A percentile compares a stretch with the other conserved stretches of the same genome.
Conservation (phyloP, 106 monocot genomes). For the Gastrodia elata region DNA sequence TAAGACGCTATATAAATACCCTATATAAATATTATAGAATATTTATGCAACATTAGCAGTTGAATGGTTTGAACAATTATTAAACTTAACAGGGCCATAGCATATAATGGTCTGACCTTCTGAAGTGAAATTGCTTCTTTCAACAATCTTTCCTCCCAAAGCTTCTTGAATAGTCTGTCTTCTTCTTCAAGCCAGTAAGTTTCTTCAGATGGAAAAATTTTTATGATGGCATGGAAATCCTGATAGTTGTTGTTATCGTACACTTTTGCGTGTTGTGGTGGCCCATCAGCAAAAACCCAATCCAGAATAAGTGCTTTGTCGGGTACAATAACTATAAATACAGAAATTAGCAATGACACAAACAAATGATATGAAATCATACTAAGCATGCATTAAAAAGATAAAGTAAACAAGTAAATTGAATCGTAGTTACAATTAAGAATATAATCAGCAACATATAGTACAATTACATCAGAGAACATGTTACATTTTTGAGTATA, state of each 20-base stretch:
- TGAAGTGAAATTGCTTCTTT: slow-evolving; percentile 36
- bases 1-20: not conserved
- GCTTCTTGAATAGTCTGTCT: slow-evolving; percentile 38
- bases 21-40: not conserved
- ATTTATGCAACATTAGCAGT: not conserved
- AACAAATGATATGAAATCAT: not conserved
- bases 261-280: slow-evolving; percentile 54
- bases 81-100: not conserved
- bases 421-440: not conserved
- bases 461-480: not conserved
- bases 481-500: not conserved
- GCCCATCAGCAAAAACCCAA: slow-evolving; percentile 98
- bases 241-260: slow-evolving; percentile 79
- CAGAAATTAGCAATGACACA: slow-evolving; percentile 4
- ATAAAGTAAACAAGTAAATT: not conserved
- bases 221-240: slow-evolving; percentile 79
- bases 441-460: not conserved
- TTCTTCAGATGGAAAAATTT: slow-evolving; percentile 42
- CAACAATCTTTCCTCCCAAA: slow-evolving; percentile 67
- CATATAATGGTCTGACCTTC: slow-evolving; percentile 38
- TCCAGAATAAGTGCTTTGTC: slow-evolving; percentile 61
- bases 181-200: slow-evolving; percentile 82
- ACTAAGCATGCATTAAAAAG: slow-evolving; percentile 1
- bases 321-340: slow-evolving; percentile 59
- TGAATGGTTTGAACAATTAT: not conserved